These are phyloP conservation scores for Kuraishia hungarica DNA, from an alignment of 805 yeast species.

Conservation along the genomic window DNA sequence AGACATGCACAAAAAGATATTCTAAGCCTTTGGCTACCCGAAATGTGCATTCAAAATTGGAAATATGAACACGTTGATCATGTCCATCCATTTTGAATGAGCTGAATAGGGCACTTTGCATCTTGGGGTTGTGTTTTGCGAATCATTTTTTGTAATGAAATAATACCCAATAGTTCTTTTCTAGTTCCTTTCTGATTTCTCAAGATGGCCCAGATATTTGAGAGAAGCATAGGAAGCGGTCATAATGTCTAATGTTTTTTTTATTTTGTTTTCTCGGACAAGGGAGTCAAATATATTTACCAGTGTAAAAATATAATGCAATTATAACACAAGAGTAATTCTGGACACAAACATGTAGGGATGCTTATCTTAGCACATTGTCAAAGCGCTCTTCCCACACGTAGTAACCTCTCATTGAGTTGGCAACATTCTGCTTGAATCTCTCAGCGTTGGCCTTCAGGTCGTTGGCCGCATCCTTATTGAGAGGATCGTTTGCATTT, in stretches of 20 bases:
- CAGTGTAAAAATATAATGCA: neutral
- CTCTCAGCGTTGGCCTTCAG: conserved; percentile 32
- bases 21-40: conserved; percentile 3
- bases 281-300: neutral
- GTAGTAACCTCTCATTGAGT: conserved; percentile 66
- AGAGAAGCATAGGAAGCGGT: neutral
- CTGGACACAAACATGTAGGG: neutral
- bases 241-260: neutral
- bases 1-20: conserved; percentile 13
- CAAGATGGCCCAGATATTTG: neutral
- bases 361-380: conserved; percentile 30
- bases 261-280: neutral
- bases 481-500: conserved; percentile 85
- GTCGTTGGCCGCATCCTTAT: conserved; percentile 76
- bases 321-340: too few relatives aligned
- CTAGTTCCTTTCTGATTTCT: neutral
- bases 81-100: neutral
- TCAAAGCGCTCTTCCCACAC: conserved; percentile 57
- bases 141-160: too few relatives aligned
- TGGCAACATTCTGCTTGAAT: conserved; percentile 50
- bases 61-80: neutral
- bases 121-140: too few relatives aligned
- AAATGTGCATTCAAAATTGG: neutral
- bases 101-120: too few relatives aligned
- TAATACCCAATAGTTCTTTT: too few relatives aligned